Evolutionary conservation across 306 rosid genomes (phyloP).

Genomic region (Prosopis cineraria): DNA sequence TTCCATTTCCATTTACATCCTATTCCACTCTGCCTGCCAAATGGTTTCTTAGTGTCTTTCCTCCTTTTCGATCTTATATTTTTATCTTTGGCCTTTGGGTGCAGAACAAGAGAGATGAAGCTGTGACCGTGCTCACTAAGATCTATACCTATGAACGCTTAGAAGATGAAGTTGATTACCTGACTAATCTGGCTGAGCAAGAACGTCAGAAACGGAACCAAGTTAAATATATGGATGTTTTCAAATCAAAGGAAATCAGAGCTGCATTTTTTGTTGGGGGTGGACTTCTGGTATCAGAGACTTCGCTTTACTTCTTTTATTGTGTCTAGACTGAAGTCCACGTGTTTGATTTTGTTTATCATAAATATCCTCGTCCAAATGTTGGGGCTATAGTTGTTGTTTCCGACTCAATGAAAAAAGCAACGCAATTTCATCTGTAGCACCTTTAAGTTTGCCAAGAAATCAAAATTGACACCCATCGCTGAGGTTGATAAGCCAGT

Average conservation of each 20-base stretch:
- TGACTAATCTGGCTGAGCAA: conserved; percentile 25
- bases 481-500: neutral
- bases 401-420: neutral
- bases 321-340: neutral
- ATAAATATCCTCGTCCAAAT: neutral
- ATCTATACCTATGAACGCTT: conserved; percentile 17
- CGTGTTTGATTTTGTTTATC: neutral
- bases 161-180: conserved; percentile 21
- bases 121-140: conserved; percentile 1
- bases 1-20: neutral
- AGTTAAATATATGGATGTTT: conserved; percentile 10
- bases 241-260: conserved; percentile 37
- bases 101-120: conserved; percentile 15
- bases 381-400: neutral
- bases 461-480: neutral
- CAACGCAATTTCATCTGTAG: neutral
- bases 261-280: conserved; percentile 72
- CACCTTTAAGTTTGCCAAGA: neutral
- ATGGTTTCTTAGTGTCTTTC: neutral
- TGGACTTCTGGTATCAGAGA: conserved; percentile 66
- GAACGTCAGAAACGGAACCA: conserved; percentile 17
- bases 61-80: neutral
- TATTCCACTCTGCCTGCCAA: neutral
- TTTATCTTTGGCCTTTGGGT: neutral
- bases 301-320: neutral